Conservation (phyloP, 2,329 filamentous ascomycete species). For the Penicillium sp. region DNA sequence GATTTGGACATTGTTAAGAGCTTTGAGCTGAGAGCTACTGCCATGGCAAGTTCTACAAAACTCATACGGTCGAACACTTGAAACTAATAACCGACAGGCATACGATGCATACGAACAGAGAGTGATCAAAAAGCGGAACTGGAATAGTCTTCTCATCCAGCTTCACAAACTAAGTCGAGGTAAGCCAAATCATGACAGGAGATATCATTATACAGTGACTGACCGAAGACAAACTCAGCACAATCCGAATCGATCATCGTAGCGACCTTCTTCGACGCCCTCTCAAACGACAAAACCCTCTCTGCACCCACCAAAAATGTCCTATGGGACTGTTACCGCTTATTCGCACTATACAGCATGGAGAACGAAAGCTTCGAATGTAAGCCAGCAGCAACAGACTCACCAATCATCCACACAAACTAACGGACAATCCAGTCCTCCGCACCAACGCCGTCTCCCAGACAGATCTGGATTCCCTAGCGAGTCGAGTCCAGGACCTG, state of each 20-base stretch:
- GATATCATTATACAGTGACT: not conserved
- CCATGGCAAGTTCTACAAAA: slow-evolving; percentile 4
- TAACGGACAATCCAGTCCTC: slow-evolving; percentile 31
- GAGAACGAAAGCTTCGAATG: slow-evolving; percentile 37
- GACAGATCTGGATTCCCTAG: slow-evolving; percentile 41
- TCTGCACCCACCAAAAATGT: slow-evolving; percentile 25
- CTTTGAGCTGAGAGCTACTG: slow-evolving; percentile 13
- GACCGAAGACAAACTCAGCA: slow-evolving; percentile 21
- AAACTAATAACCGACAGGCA: slow-evolving; percentile 14
- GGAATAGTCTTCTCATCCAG: slow-evolving; percentile 44
- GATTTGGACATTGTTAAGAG: slow-evolving; percentile 13
- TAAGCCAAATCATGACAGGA: not conserved
- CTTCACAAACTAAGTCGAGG: slow-evolving; percentile 31
- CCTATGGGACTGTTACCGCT: slow-evolving; percentile 44
- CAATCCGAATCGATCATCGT: slow-evolving; percentile 51
- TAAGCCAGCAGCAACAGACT: not conserved
- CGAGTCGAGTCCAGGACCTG: slow-evolving; percentile 42
- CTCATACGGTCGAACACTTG: no score
- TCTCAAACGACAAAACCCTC: slow-evolving; percentile 28
- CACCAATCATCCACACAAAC: not conserved
- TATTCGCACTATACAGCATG: slow-evolving; percentile 50
- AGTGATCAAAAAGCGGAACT: slow-evolving; percentile 45
- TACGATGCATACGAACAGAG: slow-evolving; percentile 43
- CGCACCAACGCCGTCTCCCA: slow-evolving; percentile 43
- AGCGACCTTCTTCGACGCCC: slow-evolving; percentile 44